Percentiles rank a stretch among this genome's conserved stretches.
phyloP scores from a whole-genome alignment of 306 rosid species.

The Prunus salicina region DNA sequence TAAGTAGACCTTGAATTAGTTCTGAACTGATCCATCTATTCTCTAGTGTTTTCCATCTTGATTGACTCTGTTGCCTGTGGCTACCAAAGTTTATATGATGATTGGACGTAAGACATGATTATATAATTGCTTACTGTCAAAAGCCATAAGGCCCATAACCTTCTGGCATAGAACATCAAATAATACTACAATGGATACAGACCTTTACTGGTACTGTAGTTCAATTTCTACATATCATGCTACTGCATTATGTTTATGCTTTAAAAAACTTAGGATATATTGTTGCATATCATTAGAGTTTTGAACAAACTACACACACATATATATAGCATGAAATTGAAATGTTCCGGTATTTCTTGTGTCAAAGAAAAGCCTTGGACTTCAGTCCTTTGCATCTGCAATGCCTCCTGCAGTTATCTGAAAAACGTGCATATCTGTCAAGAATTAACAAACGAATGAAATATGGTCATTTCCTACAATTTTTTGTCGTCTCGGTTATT shows the following conservation, averaged over 20 bases:
- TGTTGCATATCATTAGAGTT: neutral
- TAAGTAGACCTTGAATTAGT: conserved; percentile 21
- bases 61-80: conserved; percentile 26
- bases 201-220: neutral
- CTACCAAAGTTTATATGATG: conserved; percentile 23
- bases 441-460: conserved; percentile 34
- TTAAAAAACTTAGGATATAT: neutral
- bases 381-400: conserved; percentile 86
- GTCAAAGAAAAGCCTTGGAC: neutral
- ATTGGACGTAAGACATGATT: conserved; percentile 26
- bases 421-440: conserved; percentile 58
- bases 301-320: neutral
- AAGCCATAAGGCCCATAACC: conserved; percentile 22
- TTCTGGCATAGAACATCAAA: conserved; percentile 37
- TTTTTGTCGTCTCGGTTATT: neutral
- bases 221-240: neutral
- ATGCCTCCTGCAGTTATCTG: conserved; percentile 95
- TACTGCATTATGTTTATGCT: neutral
- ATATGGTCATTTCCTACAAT: neutral
- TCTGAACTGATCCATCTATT: conserved; percentile 11
- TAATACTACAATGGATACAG: conserved; percentile 33
- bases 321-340: conserved; percentile 31
- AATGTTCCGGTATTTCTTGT: conserved; percentile 1
- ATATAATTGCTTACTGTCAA: conserved; percentile 27
- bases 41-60: conserved; percentile 24